A percentile compares a stretch with the other conserved stretches of the same genome.
Evolutionary conservation across 805 yeast genomes (phyloP).

Genomic region (Ogataea naganishii): DNA sequence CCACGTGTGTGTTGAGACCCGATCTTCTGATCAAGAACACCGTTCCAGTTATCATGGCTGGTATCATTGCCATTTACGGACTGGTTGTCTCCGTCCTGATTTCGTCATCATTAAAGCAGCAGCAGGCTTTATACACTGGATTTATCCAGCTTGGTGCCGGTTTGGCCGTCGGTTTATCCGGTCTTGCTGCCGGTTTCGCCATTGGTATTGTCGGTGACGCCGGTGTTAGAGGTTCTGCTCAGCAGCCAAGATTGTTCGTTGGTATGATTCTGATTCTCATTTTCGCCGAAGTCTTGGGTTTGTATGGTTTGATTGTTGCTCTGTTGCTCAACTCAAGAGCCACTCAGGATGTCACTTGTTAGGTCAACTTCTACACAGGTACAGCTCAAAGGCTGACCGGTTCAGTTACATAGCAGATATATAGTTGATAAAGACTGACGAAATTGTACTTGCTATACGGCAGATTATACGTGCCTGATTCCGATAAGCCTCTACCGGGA

Average conservation of each 20-base stretch:
- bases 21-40: conserved; percentile 88
- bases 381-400: too few species aligned
- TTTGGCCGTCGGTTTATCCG: conserved; percentile 91
- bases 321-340: conserved; percentile 97
- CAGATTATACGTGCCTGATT: too few species aligned
- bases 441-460: too few species aligned
- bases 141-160: conserved; percentile 98
- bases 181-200: conserved; percentile 98
- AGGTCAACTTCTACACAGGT: too few species aligned
- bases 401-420: too few species aligned
- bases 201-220: conserved; percentile 99
- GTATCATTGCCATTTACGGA: conserved; percentile 98
- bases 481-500: too few species aligned
- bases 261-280: conserved; percentile 97
- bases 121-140: conserved; percentile 92
- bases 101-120: conserved; percentile 80
- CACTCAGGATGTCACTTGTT: conserved; percentile 81
- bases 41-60: conserved; percentile 98
- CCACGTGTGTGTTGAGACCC: conserved; percentile 95
- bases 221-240: conserved; percentile 97
- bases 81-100: conserved; percentile 93
- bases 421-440: too few species aligned
- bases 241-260: conserved; percentile 96
- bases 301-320: conserved; percentile 96
- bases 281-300: conserved; percentile 98